These are phyloP conservation scores for Xylaria sp. DNA, from an alignment of 2,329 filamentous ascomycete species.

Conservation along the genomic window DNA sequence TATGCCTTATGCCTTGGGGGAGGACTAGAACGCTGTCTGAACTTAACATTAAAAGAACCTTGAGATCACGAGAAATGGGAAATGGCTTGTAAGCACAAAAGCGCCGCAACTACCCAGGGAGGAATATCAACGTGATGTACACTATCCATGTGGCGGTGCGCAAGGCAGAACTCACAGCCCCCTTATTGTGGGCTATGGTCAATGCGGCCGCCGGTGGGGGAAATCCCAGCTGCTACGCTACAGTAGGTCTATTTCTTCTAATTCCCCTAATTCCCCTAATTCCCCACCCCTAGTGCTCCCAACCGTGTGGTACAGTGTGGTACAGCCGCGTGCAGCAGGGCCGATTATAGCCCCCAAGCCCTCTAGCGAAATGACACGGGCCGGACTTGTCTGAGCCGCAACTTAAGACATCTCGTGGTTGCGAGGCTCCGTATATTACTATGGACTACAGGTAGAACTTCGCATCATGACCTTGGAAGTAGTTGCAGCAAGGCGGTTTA, in stretches of 20 bases:
- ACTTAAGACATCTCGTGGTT: neutral
- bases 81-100: too few relatives aligned
- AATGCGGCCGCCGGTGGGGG: neutral
- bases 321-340: neutral
- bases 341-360: neutral
- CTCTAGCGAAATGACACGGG: neutral
- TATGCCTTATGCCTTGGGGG: neutral
- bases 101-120: too few relatives aligned
- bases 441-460: neutral
- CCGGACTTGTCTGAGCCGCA: neutral
- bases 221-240: neutral
- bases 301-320: neutral
- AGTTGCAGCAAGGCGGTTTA: neutral
- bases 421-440: neutral
- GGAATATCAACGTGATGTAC: too few relatives aligned
- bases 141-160: neutral
- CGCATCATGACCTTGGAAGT: neutral
- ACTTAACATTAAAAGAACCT: neutral
- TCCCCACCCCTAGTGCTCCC: neutral
- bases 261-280: too few relatives aligned
- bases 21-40: neutral
- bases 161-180: neutral
- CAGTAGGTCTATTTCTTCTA: too few relatives aligned
- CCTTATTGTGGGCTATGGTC: too few relatives aligned
- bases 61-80: neutral